phyloP scores from a whole-genome alignment of 495 filamentous ascomycete genomes.

The Trichoderma virens region DNA sequence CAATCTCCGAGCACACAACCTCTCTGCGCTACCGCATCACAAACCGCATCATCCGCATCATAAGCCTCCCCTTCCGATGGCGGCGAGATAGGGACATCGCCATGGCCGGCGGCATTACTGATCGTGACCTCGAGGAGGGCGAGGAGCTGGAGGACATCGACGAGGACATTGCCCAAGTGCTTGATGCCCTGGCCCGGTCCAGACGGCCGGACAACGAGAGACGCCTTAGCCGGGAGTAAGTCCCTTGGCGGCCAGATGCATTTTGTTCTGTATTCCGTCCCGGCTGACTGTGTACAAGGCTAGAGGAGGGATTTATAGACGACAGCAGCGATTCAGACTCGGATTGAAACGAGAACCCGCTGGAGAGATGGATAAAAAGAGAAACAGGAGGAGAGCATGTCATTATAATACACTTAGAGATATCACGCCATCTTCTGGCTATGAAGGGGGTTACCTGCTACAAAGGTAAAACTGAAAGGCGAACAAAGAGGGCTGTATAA shows the following conservation, averaged over 20 bases:
- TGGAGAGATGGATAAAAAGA: not conserved
- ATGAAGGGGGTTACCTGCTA: not conserved
- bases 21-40: constrained; percentile 55
- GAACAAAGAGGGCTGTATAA: no score
- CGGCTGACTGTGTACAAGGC: constrained; percentile 13
- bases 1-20: constrained; percentile 52
- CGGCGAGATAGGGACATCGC: constrained; percentile 5
- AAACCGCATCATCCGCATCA: constrained; percentile 46
- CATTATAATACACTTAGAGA: not conserved
- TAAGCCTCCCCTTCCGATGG: constrained; percentile 34
- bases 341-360: not conserved
- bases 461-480: not conserved
- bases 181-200: constrained; percentile 50
- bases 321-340: not conserved
- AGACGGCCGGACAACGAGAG: constrained; percentile 42
- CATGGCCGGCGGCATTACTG: constrained; percentile 25
- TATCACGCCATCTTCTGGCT: not conserved
- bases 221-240: constrained; percentile 67
- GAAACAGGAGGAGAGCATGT: not conserved
- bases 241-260: not conserved
- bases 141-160: constrained; percentile 58
- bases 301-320: constrained; percentile 33
- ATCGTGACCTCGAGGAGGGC: constrained; percentile 44
- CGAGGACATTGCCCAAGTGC: constrained; percentile 58
- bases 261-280: not conserved